phyloP scores from a whole-genome alignment of 139 green algal genomes.

The Tetraselmis chui region DNA sequence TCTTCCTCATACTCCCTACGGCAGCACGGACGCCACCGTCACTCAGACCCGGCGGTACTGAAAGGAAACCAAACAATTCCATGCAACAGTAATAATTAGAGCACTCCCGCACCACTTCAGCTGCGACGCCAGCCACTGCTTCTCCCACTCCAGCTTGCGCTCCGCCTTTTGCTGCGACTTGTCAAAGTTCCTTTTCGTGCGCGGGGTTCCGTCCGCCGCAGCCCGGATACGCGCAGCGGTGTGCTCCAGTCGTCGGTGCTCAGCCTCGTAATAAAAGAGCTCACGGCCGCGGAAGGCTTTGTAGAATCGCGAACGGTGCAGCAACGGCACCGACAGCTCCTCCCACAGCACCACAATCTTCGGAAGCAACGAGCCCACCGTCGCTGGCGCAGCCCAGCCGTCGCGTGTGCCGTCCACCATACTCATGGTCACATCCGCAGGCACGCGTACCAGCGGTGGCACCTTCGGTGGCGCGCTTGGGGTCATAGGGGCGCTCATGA shows the following conservation, averaged over 20 bases:
- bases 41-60: too few relatives aligned
- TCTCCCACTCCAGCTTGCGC: constrained; percentile 39
- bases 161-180: constrained; percentile 29
- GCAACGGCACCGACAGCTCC: constrained; percentile 48
- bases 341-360: constrained; percentile 56
- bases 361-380: constrained; percentile 24
- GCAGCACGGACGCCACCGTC: too few relatives aligned
- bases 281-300: constrained; percentile 23
- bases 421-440: not conserved
- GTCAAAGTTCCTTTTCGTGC: not conserved
- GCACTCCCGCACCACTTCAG: constrained; percentile 34
- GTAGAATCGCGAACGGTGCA: constrained; percentile 53
- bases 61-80: too few relatives aligned
- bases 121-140: constrained; percentile 39
- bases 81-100: too few relatives aligned
- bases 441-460: not conserved
- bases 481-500: not conserved
- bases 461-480: not conserved
- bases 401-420: not conserved
- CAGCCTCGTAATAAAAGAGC: constrained; percentile 51
- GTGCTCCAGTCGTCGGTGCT: constrained; percentile 25
- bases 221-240: not conserved
- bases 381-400: not conserved
- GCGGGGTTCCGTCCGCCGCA: not conserved
- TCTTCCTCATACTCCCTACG: constrained; percentile 17